Evolutionary conservation across 2,329 filamentous ascomycete species (phyloP).

Genomic region (Trichoderma oligosporum): DNA sequence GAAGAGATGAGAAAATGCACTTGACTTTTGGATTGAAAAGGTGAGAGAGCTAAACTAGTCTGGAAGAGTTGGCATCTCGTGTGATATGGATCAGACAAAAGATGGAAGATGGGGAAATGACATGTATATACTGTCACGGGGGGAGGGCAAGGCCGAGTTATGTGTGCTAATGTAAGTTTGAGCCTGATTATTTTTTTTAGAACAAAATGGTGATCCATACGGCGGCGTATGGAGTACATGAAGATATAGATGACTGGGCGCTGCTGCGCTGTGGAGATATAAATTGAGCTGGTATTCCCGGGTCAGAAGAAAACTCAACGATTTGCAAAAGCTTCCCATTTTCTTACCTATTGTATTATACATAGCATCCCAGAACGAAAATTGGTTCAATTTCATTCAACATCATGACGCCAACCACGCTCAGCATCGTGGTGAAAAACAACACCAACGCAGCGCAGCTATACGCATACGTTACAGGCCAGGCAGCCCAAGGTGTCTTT

Average conservation of each 20-base stretch:
- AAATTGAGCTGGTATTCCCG: not conserved
- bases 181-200: not conserved
- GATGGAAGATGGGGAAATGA: not conserved
- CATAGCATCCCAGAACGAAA: too few relatives aligned
- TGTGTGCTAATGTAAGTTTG: not conserved
- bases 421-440: constrained; percentile 63
- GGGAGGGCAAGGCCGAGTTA: not conserved
- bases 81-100: not conserved
- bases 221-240: not conserved
- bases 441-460: constrained; percentile 53
- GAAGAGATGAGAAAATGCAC: too few relatives aligned
- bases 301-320: too few relatives aligned
- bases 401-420: constrained; percentile 30
- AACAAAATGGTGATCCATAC: too few relatives aligned
- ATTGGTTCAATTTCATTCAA: too few relatives aligned
- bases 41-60: too few relatives aligned
- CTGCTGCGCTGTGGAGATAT: not conserved
- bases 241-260: not conserved
- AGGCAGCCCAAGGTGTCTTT: constrained; percentile 54
- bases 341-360: too few relatives aligned
- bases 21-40: not conserved
- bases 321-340: too few relatives aligned
- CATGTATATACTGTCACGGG: not conserved
- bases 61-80: not conserved
- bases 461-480: constrained; percentile 69